Conservation (phyloP, 331 rosid species). For the Rhamnella rubrinervis region DNA sequence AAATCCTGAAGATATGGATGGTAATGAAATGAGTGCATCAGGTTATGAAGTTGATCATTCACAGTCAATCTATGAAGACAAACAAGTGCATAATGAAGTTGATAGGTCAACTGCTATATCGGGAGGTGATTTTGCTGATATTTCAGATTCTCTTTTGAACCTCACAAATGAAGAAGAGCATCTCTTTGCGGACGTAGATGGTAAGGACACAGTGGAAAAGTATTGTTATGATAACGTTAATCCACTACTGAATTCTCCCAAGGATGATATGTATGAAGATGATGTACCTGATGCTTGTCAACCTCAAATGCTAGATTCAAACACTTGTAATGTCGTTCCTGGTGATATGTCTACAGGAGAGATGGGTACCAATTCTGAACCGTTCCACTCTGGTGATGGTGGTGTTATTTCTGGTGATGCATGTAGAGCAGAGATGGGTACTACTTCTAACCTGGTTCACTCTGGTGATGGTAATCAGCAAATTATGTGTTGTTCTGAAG, state of each 20-base stretch:
- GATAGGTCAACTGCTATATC: constrained; percentile 26
- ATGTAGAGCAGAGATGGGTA: constrained; percentile 22
- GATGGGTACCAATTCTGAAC: constrained; percentile 27
- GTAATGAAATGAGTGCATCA: constrained; percentile 15
- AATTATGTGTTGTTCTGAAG: constrained; percentile 31
- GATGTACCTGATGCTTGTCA: constrained; percentile 28
- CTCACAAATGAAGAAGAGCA: constrained; percentile 37
- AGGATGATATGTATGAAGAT: constrained; percentile 38
- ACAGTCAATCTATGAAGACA: constrained; percentile 5
- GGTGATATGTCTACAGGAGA: constrained; percentile 21
- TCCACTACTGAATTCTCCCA: constrained; percentile 43
- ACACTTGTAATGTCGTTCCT: constrained; percentile 20
- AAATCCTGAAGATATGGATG: constrained; percentile 28
- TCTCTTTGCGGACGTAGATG: constrained; percentile 35
- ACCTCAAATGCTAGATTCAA: constrained; percentile 27
- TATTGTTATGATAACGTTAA: constrained; percentile 30
- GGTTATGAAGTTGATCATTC: constrained; percentile 10
- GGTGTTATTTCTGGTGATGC: constrained; percentile 25
- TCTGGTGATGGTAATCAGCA: constrained; percentile 28
- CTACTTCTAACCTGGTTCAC: constrained; percentile 20
- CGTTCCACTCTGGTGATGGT: not conserved
- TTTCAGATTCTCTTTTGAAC: constrained; percentile 41
- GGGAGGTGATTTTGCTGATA: constrained; percentile 26
- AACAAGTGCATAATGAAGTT: constrained; percentile 18
- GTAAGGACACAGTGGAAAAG: constrained; percentile 40